A percentile compares a stretch with the other conserved stretches of the same genome.
These are phyloP conservation scores for Coprinopsis marcescibilis DNA, from an alignment of 768 basidiomycete species.

Conservation along the genomic window DNA sequence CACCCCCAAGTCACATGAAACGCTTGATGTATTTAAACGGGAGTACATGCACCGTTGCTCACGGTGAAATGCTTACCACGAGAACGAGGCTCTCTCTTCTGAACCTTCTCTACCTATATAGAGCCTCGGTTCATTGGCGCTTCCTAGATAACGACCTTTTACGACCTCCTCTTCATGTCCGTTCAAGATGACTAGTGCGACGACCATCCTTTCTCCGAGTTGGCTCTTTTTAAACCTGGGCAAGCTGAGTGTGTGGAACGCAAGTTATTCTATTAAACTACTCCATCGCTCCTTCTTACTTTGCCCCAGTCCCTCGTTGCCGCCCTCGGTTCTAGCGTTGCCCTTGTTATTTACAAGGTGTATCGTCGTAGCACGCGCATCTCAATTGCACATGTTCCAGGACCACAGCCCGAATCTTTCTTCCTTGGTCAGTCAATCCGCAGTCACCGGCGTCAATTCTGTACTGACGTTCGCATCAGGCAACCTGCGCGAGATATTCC, in stretches of 20 bases:
- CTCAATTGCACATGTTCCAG: conserved; percentile 40
- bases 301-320: conserved; percentile 10
- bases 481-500: conserved; percentile 43
- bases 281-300: neutral
- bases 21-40: conserved; percentile 23
- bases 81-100: neutral
- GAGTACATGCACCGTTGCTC: conserved; percentile 1
- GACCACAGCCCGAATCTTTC: conserved; percentile 45
- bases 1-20: conserved; percentile 24
- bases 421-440: conserved; percentile 31
- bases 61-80: conserved; percentile 3
- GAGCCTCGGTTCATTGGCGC: neutral
- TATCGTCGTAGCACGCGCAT: conserved; percentile 33
- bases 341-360: conserved; percentile 20
- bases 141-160: neutral
- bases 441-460: neutral
- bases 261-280: neutral
- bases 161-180: conserved; percentile 3
- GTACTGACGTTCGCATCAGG: conserved; percentile 25
- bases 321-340: conserved; percentile 13
- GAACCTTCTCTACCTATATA: conserved; percentile 2
- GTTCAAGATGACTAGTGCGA: conserved; percentile 1
- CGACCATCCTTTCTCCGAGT: neutral
- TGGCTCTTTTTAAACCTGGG: no score
- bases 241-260: conserved; percentile 3